Evolutionary conservation across 805 yeast genomes (phyloP), one percentile per base, ranked within the genome.

Genomic region (Candida stauntonica): DNA sequence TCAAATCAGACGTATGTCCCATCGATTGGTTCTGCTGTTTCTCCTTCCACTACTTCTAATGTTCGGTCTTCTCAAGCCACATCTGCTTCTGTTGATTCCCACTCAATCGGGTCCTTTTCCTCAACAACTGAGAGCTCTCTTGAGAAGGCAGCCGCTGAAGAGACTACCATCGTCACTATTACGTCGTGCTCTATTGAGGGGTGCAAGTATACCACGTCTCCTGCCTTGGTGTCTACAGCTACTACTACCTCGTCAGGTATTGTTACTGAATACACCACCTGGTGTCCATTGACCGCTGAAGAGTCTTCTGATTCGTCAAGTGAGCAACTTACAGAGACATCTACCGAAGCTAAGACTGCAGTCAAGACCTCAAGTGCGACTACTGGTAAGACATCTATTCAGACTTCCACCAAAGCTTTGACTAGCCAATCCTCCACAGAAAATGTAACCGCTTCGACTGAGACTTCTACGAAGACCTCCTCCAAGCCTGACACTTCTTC

Each of bases 221-320:
- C 46, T 3, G 53, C 55, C 8, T 29, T 45, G 20, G 47, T 52
- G 5, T 35, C 53, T 5, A 51, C 60, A 30, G 62, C 63, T 21
- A 65, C 69, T 23, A 56, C 55, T 29, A 62, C 66, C 29, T 48
- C 51, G 18, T 41, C 51, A 48, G 64, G 63, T 47, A 56, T 41
- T 14, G 36, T 47, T 14, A 52, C 55, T 15, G 47, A 39, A 16
- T 47, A 42, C 24, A 53, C 57, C 13, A 55, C 59, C 17, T 52
- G 43, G 39, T 51, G 58, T 35, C 57, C 56, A 17, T 29, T 53
- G 9, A 39, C 48, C 8, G 31, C 29, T 5, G 9, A 19, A 5
- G 31, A 34, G 20, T 6, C 36, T 21, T 21, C 39, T 16, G 16
- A 8, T 17, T n/a, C n/a, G n/a, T n/a, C n/a, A n/a, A n/a, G n/a